phyloP scores from a whole-genome alignment of 352 stramenopile species.

The Phytophthora megakarya region DNA sequence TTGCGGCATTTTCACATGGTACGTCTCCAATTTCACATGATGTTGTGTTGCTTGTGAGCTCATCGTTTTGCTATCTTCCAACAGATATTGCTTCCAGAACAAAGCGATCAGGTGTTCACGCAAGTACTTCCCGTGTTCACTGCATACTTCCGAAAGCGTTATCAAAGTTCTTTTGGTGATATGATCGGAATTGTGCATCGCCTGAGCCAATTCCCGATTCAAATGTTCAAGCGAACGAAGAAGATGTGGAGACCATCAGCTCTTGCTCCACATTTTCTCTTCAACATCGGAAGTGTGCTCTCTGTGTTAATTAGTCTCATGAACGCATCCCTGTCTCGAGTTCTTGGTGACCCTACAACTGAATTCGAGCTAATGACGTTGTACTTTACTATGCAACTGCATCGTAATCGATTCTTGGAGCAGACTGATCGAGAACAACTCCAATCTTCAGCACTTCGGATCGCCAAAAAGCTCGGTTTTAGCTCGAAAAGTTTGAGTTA shows the following conservation, averaged over 20 bases:
- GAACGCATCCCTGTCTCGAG: conserved; percentile 38
- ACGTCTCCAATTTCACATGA: not conserved
- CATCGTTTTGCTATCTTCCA: not conserved
- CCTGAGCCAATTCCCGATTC: conserved; percentile 47
- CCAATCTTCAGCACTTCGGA: conserved; percentile 21
- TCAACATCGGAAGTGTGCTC: conserved; percentile 51
- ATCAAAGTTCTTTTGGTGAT: conserved; percentile 29
- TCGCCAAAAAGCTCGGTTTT: conserved; percentile 50
- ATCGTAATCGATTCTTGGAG: conserved; percentile 41
- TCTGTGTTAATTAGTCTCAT: conserved; percentile 54
- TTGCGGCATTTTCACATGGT: conserved; percentile 74
- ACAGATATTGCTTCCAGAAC: conserved; percentile 53
- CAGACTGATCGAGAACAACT: conserved; percentile 20
- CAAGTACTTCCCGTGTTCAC: conserved; percentile 51
- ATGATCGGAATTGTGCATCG: conserved; percentile 26
- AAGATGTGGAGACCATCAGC: conserved; percentile 39
- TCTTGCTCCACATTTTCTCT: conserved; percentile 42
- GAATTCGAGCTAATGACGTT: conserved; percentile 54
- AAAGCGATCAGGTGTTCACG: conserved; percentile 42
- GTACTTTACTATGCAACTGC: conserved; percentile 46
- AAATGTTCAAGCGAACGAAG: conserved; percentile 40
- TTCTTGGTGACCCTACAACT: conserved; percentile 16
- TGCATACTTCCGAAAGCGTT: conserved; percentile 39
- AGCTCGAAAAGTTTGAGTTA: conserved; percentile 30
- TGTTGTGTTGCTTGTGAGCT: not conserved